phyloP scores from a whole-genome alignment of 164 flowering plant species.

The Liriodendron chinense region DNA sequence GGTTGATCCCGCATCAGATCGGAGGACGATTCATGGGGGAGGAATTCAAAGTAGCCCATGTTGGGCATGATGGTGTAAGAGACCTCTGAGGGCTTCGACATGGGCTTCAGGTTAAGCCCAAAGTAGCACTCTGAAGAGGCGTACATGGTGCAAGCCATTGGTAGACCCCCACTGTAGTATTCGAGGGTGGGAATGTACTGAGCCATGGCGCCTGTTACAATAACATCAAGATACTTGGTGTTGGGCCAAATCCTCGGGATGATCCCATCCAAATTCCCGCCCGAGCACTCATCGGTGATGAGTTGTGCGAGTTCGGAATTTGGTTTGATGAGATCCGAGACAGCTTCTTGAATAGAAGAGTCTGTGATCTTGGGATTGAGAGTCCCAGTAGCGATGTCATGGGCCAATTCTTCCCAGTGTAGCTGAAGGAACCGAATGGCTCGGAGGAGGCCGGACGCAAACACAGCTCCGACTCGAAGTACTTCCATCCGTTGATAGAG shows the following conservation, averaged over 20 bases:
- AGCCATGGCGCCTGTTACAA: constrained; percentile 85
- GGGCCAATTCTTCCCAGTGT: constrained; percentile 48
- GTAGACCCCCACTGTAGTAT: constrained; percentile 62
- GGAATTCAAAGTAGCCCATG: constrained; percentile 78
- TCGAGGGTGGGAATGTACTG: constrained; percentile 76
- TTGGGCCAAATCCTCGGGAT: constrained; percentile 78
- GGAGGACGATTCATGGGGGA: constrained; percentile 38
- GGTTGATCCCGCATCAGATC: constrained; percentile 11
- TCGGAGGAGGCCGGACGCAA: constrained; percentile 78
- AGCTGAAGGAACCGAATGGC: constrained; percentile 69
- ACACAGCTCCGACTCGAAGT: constrained; percentile 75
- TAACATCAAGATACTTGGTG: constrained; percentile 74
- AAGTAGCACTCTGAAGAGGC: constrained; percentile 83
- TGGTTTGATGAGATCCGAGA: constrained; percentile 39
- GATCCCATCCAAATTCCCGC: constrained; percentile 59
- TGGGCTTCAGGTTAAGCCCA: constrained; percentile 65
- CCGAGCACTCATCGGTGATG: constrained; percentile 40
- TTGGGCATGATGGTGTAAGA: constrained; percentile 79
- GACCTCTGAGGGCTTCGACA: constrained; percentile 60
- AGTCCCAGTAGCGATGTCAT: constrained; percentile 53
- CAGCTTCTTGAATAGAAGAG: constrained; percentile 29
- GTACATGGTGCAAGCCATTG: constrained; percentile 71
- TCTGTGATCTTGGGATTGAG: constrained; percentile 49
- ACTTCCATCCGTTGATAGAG: constrained; percentile 47
- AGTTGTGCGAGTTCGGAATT: constrained; percentile 50